Evolutionary conservation across 345 rosid species (phyloP), one percentile per base, ranked within the genome.

Genomic region (Gossypium rotundifolium): DNA sequence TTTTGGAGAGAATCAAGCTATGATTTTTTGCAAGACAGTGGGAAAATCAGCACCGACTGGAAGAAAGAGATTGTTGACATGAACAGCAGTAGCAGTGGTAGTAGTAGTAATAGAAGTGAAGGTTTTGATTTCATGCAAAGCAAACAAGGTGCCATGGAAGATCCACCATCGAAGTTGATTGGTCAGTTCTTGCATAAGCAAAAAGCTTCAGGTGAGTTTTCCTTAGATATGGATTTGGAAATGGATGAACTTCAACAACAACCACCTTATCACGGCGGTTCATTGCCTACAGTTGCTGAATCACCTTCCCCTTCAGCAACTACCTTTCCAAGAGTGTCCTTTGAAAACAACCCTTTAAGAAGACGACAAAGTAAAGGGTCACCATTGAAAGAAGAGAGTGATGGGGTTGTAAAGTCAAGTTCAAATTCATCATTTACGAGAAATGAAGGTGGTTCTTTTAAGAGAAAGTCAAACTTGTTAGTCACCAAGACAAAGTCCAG

Each of bases 151-250:
- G 48, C 16, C 46, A 77, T 40, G 74, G 80, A 81, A 45, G 97
- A 92, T 84, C 97, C 97, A 25, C 90, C 92, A 1, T 89, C 96
- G 1, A 84, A 76, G 86, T 78, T 90, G 48, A 94, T 94, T 14
- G 85, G 83, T 57, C 89, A 84, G 82, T 92, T 94, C 76, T 80
- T 92, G 67, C 90, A 87, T 78, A 82, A 85, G 22, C 98, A 94
- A 54, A 79, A 80, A 73, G 94, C 90, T 52, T 90, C 94, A 14
- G 90, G 96, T 1, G 91, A 90, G 67, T 76, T 86, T 77, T 85
- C 85, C 13, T 76, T 94, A n/a, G 96, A 94, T 81, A 77, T 90
- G 81, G 97, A 94, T 78, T 76, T 87, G 57, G 87, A 83, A 65
- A 93, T 91, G 90, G 87, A 82, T 3, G 93, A 93, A 85, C 88